Base-by-base conservation (phyloP, 176 grass and related monocot genomes). In the Eragrostis curvula region DNA sequence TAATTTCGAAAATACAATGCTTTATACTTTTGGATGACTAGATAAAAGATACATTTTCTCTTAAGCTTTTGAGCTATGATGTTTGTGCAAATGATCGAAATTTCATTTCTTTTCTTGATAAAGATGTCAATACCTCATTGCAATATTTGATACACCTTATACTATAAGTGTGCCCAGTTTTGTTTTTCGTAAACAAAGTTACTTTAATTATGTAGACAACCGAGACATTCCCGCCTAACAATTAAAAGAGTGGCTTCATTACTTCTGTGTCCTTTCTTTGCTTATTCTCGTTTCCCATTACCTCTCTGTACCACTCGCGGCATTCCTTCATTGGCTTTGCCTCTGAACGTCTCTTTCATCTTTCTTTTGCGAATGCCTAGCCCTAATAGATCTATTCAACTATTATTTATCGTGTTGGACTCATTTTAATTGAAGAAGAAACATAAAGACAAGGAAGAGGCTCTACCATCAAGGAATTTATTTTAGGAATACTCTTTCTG, bases 381-480 rank as follows among this genome's bases (percentile, higher is more conserved):
- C 12, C 17, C 66, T 51, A 39, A 18, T 44, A 62, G 11, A 16
- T 52, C 9, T 47, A 68, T 64, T 69, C 21, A 23, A 25, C 56
- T 55, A 20, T 32, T 18, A 1, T 81, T 74, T 29, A 14, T 36
- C 25, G 47, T 70, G 23, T 71, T 81, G 41, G 60, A 66, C 28
- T 81, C 14, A 6, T 58, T 81, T 60, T 51, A 75, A n/a, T 81
- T 29, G n/a, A 10, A 29, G 50, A 46, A n/a, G 29, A 56, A 66
- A 56, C 15, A 66, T 74, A 77, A 55, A 71, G 46, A 24, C 9
- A 45, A 77, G 45, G 11, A 5, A 87, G 55, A 23, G 48, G 3
- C 55, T 62, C 48, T 82, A 39, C 11, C 40, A 52, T 78, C 53
- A 83, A 83, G 6, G 14, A 71, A 9, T 71, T 71, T 45, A 82